A percentile compares a stretch with the other conserved stretches of the same genome.
Evolutionary conservation across 306 rosid genomes (phyloP).

Genomic region (Cucurbita moschata): DNA sequence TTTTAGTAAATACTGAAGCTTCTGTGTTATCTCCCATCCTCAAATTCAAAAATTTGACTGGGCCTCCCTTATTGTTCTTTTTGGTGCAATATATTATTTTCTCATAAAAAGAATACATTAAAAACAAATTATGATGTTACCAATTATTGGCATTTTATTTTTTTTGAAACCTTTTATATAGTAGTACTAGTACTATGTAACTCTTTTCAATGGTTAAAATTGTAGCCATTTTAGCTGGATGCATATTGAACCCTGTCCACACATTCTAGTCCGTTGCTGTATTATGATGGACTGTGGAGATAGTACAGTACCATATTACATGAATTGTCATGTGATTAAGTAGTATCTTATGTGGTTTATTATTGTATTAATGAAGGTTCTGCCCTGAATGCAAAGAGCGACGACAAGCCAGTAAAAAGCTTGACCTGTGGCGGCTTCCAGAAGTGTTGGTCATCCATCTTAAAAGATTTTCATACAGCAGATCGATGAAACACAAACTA

Average conservation of each 20-base stretch:
- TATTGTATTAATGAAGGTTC: slow-evolving; percentile 40
- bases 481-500: slow-evolving; percentile 93
- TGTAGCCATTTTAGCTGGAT: background rate
- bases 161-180: background rate
- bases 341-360: background rate
- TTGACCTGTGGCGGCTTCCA: slow-evolving; percentile 96
- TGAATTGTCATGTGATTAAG: background rate
- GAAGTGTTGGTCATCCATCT: slow-evolving; percentile 91
- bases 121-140: background rate
- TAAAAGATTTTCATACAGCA: slow-evolving; percentile 94
- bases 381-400: slow-evolving; percentile 90
- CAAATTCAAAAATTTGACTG: background rate
- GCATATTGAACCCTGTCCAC: background rate
- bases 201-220: background rate
- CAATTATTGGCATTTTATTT: background rate
- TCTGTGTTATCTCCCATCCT: background rate
- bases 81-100: background rate
- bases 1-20: background rate
- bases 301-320: background rate
- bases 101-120: background rate
- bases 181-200: background rate
- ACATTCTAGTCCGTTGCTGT: background rate
- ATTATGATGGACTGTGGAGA: background rate
- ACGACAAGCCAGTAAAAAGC: slow-evolving; percentile 96
- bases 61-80: background rate